Conservation (phyloP, 805 yeast species). For the Millerozyma acaciae region DNA sequence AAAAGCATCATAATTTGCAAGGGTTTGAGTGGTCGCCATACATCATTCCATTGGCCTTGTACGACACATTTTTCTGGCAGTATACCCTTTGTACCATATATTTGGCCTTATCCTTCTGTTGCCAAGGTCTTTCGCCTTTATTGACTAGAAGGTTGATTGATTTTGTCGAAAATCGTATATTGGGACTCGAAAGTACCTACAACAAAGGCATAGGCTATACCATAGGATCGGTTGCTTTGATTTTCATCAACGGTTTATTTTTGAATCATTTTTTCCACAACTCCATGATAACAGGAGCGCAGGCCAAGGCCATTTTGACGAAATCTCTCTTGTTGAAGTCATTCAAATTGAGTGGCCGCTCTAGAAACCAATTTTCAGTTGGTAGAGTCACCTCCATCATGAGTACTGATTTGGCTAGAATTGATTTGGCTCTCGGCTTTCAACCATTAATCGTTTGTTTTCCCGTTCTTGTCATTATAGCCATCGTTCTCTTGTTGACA, state of each 20-base stretch:
- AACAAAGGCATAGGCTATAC: constrained; percentile 75
- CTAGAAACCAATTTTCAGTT: constrained; percentile 32
- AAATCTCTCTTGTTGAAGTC: constrained; percentile 37
- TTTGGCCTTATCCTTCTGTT: constrained; percentile 45
- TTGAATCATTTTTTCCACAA: constrained; percentile 41
- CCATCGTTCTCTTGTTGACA: constrained; percentile 31
- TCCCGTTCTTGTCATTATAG: constrained; percentile 40
- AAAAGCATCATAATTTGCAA: constrained; percentile 13
- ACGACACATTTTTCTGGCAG: constrained; percentile 45
- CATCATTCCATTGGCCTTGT: constrained; percentile 43
- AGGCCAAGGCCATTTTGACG: constrained; percentile 36
- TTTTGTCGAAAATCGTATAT: constrained; percentile 53
- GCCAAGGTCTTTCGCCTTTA: constrained; percentile 60
- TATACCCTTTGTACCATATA: constrained; percentile 38
- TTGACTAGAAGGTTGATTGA: constrained; percentile 60
- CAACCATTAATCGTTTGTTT: constrained; percentile 40
- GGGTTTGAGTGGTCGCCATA: constrained; percentile 38
- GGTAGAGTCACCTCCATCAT: constrained; percentile 40
- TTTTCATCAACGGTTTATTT: constrained; percentile 40
- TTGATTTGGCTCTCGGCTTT: constrained; percentile 42
- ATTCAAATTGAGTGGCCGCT: constrained; percentile 31
- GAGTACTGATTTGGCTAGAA: constrained; percentile 41
- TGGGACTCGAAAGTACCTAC: constrained; percentile 36
- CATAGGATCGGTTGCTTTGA: constrained; percentile 60
- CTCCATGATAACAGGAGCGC: constrained; percentile 42